Percentiles rank a stretch among this genome's conserved stretches.
These are phyloP conservation scores for Mercurialis annua DNA, from an alignment of 345 rosid genomes.

Conservation along the genomic window DNA sequence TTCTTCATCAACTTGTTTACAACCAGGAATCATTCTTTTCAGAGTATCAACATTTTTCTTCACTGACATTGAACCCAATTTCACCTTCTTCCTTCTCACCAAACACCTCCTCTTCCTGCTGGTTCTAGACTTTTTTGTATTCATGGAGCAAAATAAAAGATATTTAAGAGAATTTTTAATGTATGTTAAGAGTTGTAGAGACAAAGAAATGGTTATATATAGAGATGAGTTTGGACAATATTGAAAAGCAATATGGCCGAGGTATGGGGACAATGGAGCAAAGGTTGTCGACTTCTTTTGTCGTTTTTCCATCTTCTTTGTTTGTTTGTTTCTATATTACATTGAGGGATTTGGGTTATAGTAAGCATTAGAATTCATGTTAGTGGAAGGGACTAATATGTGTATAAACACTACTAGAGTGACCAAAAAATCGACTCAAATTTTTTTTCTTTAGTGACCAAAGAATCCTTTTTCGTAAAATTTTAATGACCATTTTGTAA, in stretches of 20 bases:
- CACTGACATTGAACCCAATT: slow-evolving; percentile 18
- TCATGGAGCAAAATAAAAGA: too few relatives aligned
- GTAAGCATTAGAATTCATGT: too few relatives aligned
- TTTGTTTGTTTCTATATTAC: too few relatives aligned
- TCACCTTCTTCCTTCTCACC: slow-evolving; percentile 30
- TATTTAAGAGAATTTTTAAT: slow-evolving; percentile 6
- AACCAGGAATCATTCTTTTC: slow-evolving; percentile 41
- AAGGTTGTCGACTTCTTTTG: slow-evolving; percentile 3
- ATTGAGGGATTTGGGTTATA: too few relatives aligned
- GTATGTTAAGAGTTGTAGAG: background rate
- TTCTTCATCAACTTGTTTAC: slow-evolving; percentile 40
- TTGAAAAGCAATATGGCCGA: slow-evolving; percentile 5
- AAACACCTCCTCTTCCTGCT: slow-evolving; percentile 17
- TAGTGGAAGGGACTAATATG: too few relatives aligned
- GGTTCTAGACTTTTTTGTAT: slow-evolving; percentile 16
- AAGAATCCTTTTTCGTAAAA: too few relatives aligned
- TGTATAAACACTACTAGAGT: too few relatives aligned
- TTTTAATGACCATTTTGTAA: too few relatives aligned
- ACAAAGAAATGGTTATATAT: background rate
- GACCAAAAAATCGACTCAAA: too few relatives aligned
- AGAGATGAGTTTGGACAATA: background rate
- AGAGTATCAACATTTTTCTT: slow-evolving; percentile 38
- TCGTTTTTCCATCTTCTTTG: background rate
- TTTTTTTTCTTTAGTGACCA: too few relatives aligned
- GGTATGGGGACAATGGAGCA: slow-evolving; percentile 16